Evolutionary conservation across 2,329 filamentous ascomycete species (phyloP), one percentile per base, ranked within the genome.

Genomic region (Pestalotiopsis sp.): DNA sequence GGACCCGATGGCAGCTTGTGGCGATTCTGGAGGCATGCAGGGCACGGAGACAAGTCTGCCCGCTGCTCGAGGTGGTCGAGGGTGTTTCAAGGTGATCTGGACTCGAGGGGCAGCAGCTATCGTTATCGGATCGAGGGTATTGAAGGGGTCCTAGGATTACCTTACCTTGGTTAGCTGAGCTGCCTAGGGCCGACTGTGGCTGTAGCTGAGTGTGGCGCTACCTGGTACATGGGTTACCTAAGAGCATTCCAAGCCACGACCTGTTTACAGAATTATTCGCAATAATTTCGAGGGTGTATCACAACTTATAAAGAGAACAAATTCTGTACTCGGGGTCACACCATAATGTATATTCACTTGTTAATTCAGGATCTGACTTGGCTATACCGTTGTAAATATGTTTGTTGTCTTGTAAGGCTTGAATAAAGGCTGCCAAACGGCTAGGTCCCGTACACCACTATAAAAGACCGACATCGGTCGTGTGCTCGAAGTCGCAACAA

Each of bases 21-120:
- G 13, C 23, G 39, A 38, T 63, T 70, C 69, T 56, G 69, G 69
- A 70, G 69, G 69, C 69, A 70, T 70, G 63, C 68, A 70, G 68
- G 56, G 39, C 52, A 63, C 45, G 65, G 59, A 64, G 38, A 67
- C 66, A 68, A 66, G 66, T 67, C n/a, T 65, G 61, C 63, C 58
- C 52, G 66, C 69, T 68, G 63, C 61, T 68, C 66, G 62, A 61
- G 58, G 66, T 67, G 41, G 65, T 39, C 25, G 57, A 65, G 68
- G 45, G 25, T 68, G 68, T 69, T 69, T 69, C 61, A 64, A 64
- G 61, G 45, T 64, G 61, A 64, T 64, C 38, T 64, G 68, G 62
- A 59, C 20, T 52, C 39, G n/a, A 23, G 23, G n/a, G 17, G 25
- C 23, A 31, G 20, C 17, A 65, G 62, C 23, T 66, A 66, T 66